A percentile compares a stretch with the other conserved stretches of the same genome.
phyloP scores from a whole-genome alignment of 2,329 filamentous ascomycete species.

The Botrytis porri region DNA sequence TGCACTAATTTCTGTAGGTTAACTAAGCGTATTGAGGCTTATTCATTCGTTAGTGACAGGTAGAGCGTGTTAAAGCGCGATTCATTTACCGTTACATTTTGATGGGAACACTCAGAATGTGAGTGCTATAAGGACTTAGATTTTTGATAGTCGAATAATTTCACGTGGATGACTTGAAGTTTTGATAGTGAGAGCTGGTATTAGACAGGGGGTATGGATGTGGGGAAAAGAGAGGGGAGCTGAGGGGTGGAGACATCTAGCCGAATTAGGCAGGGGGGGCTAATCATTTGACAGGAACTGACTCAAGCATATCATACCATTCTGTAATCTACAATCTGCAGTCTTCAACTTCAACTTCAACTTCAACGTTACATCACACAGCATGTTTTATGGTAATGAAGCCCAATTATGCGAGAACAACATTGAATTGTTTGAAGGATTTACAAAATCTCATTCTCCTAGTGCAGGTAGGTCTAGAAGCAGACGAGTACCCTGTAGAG shows the following conservation, averaged over 20 bases:
- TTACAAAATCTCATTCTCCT: background rate
- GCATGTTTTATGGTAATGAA: background rate
- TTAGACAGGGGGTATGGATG: background rate
- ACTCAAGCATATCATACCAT: background rate
- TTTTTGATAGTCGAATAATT: background rate
- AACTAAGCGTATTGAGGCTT: background rate
- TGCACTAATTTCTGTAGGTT: background rate
- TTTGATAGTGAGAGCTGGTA: background rate
- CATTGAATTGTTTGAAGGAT: background rate
- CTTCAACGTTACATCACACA: background rate
- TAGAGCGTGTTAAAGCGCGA: background rate
- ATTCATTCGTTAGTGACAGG: background rate
- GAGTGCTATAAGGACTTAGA: background rate
- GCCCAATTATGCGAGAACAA: background rate
- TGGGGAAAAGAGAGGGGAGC: background rate
- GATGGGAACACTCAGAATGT: background rate
- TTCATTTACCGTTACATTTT: background rate
- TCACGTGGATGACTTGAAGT: too few species aligned
- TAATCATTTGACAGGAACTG: background rate
- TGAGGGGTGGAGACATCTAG: background rate
- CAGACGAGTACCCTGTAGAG: background rate
- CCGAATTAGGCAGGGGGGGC: background rate
- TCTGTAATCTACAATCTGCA: too few species aligned
- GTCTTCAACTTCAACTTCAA: too few species aligned
- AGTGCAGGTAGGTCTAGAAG: background rate